Conservation (phyloP, 371 early-diverging fungal species). For the Rhizomucor miehei region DNA sequence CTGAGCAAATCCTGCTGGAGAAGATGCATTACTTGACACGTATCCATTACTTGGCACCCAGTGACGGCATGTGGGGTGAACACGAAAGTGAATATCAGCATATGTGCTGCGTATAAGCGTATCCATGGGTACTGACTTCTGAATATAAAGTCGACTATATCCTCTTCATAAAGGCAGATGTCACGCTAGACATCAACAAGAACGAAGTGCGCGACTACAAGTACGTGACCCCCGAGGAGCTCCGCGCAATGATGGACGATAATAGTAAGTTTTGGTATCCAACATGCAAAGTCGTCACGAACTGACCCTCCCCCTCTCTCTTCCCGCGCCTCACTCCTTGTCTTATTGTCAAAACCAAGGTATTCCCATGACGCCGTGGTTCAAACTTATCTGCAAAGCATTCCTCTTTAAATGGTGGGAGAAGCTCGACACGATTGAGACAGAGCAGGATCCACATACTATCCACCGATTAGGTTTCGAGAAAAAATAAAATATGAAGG, state of each 20-base stretch:
- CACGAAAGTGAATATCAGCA: conserved; percentile 74
- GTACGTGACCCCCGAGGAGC: conserved; percentile 77
- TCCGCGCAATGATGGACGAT: conserved; percentile 64
- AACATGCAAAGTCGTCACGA: no score
- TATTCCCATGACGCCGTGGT: conserved; percentile 92
- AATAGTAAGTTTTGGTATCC: conserved; percentile 35
- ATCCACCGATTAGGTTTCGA: conserved; percentile 69
- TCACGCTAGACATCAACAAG: conserved; percentile 62
- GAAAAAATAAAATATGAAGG: no score
- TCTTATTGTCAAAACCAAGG: no score
- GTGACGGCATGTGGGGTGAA: conserved; percentile 96
- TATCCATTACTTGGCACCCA: conserved; percentile 92
- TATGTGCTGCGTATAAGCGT: no score
- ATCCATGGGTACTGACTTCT: no score
- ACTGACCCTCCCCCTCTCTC: no score
- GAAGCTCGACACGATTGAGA: conserved; percentile 69
- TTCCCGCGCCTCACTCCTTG: no score
- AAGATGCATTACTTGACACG: conserved; percentile 84
- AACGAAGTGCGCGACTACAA: conserved; percentile 80
- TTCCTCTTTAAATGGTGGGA: conserved; percentile 96
- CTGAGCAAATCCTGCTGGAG: conserved; percentile 79
- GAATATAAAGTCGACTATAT: conserved; percentile 91
- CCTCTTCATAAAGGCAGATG: conserved; percentile 72
- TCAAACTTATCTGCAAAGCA: conserved; percentile 84
- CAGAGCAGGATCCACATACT: conserved; percentile 63